Evolutionary conservation across 2,329 filamentous ascomycete genomes (phyloP).

Genomic region (Chaetomiaceae sp.): DNA sequence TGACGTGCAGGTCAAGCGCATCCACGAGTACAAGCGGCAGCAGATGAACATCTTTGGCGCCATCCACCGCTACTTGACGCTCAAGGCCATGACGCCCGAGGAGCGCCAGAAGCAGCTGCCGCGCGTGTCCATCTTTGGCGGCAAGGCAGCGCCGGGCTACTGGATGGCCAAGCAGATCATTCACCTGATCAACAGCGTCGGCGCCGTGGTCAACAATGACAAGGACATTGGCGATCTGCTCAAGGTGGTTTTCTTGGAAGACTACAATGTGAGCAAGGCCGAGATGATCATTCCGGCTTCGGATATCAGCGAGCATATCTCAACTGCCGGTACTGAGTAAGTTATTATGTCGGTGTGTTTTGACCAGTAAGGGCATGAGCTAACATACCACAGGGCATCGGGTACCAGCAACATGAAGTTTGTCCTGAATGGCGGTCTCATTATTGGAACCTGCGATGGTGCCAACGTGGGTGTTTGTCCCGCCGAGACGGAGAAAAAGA

Average conservation of each 20-base stretch:
- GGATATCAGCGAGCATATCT: constrained; percentile 97
- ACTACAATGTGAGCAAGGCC: constrained; percentile 99
- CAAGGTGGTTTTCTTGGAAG: constrained; percentile 95
- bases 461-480: constrained; percentile 68
- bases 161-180: constrained; percentile 99
- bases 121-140: constrained; percentile 92
- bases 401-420: constrained; percentile 99
- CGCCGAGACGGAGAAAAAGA: too few relatives aligned
- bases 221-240: constrained; percentile 86
- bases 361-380: neutral
- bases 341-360: constrained; percentile 26
- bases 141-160: constrained; percentile 95
- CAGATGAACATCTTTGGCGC: constrained; percentile 99
- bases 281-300: constrained; percentile 94
- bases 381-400: constrained; percentile 45
- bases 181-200: constrained; percentile 90
- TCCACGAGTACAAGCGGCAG: constrained; percentile 98
- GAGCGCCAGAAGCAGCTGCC: constrained; percentile 83
- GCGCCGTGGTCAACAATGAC: constrained; percentile 86
- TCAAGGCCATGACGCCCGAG: constrained; percentile 80
- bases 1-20: constrained; percentile 97
- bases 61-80: constrained; percentile 85
- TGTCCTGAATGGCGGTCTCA: constrained; percentile 91
- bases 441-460: constrained; percentile 96
- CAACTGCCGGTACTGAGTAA: constrained; percentile 88